Conservation (phyloP, 257 asterid genomes). For the Solanum paucissectum region DNA sequence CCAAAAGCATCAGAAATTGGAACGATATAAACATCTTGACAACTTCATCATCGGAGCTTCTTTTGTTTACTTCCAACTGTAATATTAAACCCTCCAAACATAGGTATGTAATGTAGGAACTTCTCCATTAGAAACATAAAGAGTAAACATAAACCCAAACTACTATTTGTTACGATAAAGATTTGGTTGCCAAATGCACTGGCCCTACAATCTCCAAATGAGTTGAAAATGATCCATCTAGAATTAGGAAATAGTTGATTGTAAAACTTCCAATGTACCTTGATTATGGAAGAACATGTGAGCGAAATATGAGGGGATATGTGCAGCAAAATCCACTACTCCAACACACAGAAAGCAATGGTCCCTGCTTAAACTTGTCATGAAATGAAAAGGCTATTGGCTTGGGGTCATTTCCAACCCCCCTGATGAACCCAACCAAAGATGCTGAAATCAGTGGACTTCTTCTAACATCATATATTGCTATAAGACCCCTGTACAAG, state of each 20-base stretch:
- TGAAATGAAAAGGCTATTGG: conserved; percentile 81
- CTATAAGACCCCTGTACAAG: conserved; percentile 75
- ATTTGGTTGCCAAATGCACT: background rate
- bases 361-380: conserved; percentile 83
- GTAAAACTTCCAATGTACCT: background rate
- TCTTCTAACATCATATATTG: conserved; percentile 80
- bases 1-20: conserved; percentile 49
- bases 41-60: conserved; percentile 30
- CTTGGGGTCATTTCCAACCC: conserved; percentile 90
- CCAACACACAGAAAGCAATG: conserved; percentile 98
- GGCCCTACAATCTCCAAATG: background rate
- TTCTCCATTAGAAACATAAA: background rate
- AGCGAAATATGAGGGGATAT: conserved; percentile 80
- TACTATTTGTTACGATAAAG: background rate
- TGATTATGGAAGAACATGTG: conserved; percentile 32
- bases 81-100: background rate
- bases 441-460: conserved; percentile 76
- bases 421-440: conserved; percentile 89
- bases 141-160: background rate
- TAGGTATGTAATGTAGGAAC: background rate
- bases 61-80: background rate
- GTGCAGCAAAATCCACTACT: conserved; percentile 96
- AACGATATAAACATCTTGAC: conserved; percentile 24
- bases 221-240: background rate
- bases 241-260: background rate